Percentiles rank a stretch among this genome's conserved stretches.
Evolutionary conservation across 192 early-diverging fungal species (phyloP).

Genomic region (Chytriomyces confervae): DNA sequence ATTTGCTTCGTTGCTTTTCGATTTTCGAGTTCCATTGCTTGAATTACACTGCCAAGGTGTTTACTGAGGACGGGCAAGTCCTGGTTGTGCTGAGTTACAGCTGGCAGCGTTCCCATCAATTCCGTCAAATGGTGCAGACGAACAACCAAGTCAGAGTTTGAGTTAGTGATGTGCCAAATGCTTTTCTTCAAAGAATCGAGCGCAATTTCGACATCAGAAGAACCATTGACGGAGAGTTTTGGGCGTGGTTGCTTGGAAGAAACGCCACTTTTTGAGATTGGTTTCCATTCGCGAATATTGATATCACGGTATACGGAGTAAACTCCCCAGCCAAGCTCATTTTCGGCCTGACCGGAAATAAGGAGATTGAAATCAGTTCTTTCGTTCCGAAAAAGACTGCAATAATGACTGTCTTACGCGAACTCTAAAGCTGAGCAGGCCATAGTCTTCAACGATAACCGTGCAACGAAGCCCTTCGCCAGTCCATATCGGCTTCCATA

Average conservation of each 20-base stretch:
- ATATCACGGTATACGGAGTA: constrained; percentile 9
- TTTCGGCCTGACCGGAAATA: constrained; percentile 8
- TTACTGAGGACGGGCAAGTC: constrained; percentile 22
- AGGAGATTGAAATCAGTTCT: neutral
- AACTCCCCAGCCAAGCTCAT: constrained; percentile 31
- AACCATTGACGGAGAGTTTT: neutral
- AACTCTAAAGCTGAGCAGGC: constrained; percentile 20
- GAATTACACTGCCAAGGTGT: constrained; percentile 18
- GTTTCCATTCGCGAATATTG: constrained; percentile 12
- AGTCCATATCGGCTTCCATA: constrained; percentile 19
- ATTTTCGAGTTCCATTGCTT: constrained; percentile 5
- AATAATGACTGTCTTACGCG: constrained; percentile 6
- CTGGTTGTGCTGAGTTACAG: constrained; percentile 18
- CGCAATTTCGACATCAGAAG: constrained; percentile 5
- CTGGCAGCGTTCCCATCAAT: constrained; percentile 5
- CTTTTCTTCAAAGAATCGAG: constrained; percentile 3
- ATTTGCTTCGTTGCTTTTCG: constrained; percentile 13
- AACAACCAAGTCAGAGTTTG: constrained; percentile 16
- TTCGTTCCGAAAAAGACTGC: neutral
- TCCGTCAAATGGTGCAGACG: constrained; percentile 13
- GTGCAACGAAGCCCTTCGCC: constrained; percentile 10
- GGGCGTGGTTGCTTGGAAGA: neutral
- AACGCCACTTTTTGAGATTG: neutral
- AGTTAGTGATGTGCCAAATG: neutral
- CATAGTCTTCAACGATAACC: constrained; percentile 18